These are phyloP conservation scores for Barnettozyma populi DNA, from an alignment of 805 yeast species.

Conservation along the genomic window DNA sequence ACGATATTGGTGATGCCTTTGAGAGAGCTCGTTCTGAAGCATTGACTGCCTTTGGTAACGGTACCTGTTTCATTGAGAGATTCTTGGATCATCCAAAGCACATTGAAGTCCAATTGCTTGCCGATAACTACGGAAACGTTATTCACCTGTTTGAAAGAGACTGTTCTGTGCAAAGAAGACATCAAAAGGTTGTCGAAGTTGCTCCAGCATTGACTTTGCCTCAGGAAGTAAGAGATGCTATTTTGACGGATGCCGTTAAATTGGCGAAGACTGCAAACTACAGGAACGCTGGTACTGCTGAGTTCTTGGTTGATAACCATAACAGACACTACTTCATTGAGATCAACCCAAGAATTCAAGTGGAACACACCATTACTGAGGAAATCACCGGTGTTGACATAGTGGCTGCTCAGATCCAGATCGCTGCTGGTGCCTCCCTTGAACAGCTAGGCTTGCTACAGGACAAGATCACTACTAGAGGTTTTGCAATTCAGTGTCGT, in stretches of 20 bases:
- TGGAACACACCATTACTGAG: slow-evolving; percentile 97
- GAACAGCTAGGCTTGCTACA: slow-evolving; percentile 89
- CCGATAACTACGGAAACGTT: slow-evolving; percentile 91
- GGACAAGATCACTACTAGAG: slow-evolving; percentile 92
- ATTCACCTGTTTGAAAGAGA: slow-evolving; percentile 96
- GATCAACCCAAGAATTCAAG: slow-evolving; percentile 97
- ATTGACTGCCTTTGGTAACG: slow-evolving; percentile 92
- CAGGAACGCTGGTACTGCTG: slow-evolving; percentile 98
- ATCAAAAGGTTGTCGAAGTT: slow-evolving; percentile 96
- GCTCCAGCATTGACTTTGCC: slow-evolving; percentile 96
- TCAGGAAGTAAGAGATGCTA: slow-evolving; percentile 77
- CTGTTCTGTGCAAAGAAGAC: slow-evolving; percentile 99
- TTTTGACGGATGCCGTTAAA: slow-evolving; percentile 89
- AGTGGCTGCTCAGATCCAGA: slow-evolving; percentile 97
- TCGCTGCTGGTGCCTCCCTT: slow-evolving; percentile 96
- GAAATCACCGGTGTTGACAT: slow-evolving; percentile 97
- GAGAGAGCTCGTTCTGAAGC: slow-evolving; percentile 93
- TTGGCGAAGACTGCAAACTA: slow-evolving; percentile 85
- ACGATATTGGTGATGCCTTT: slow-evolving; percentile 86
- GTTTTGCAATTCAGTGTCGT: slow-evolving; percentile 98
- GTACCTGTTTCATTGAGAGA: slow-evolving; percentile 96
- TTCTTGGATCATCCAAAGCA: slow-evolving; percentile 94
- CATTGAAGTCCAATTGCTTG: slow-evolving; percentile 93
- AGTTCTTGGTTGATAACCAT: slow-evolving; percentile 87
- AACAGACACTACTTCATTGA: slow-evolving; percentile 97